Percentiles rank a stretch among this genome's conserved stretches.
These are phyloP conservation scores for Xanthoconium separans DNA, from an alignment of 1,284 basidiomycete genomes.

Conservation along the genomic window DNA sequence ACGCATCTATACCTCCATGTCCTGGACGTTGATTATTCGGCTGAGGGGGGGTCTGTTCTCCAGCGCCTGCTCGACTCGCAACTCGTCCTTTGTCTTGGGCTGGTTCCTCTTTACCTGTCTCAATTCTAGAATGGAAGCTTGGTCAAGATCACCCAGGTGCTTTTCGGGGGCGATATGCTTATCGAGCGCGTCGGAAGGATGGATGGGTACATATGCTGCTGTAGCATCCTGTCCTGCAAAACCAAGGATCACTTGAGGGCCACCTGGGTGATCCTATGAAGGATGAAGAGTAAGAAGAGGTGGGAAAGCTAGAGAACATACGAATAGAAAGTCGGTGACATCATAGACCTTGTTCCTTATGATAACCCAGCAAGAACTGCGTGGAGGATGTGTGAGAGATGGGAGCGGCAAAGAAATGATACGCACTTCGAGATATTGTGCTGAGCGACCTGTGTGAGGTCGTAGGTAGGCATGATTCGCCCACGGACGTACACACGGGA, in stretches of 20 bases:
- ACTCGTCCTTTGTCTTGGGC: conserved; percentile 67
- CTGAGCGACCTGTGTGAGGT: conserved; percentile 45
- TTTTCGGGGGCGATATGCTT: conserved; percentile 65
- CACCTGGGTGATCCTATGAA: conserved; percentile 78
- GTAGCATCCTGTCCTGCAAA: conserved; percentile 83
- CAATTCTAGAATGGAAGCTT: conserved; percentile 46
- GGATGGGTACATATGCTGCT: conserved; percentile 68
- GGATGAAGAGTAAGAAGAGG: conserved; percentile 2
- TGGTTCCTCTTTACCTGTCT: conserved; percentile 40
- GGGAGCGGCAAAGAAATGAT: not conserved
- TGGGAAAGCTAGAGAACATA: conserved; percentile 29
- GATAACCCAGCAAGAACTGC: conserved; percentile 86
- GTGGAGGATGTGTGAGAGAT: not conserved
- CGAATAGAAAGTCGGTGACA: conserved; percentile 81
- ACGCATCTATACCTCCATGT: conserved; percentile 63
- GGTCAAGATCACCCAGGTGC: conserved; percentile 70
- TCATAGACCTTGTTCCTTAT: conserved; percentile 77
- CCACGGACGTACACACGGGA: not conserved
- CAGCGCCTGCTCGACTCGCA: conserved; percentile 62
- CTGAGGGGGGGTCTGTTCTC: conserved; percentile 62
- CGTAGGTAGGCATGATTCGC: conserved; percentile 34
- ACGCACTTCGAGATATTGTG: conserved; percentile 54
- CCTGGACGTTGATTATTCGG: conserved; percentile 68
- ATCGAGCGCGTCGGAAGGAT: conserved; percentile 68
- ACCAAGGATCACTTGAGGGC: conserved; percentile 72